phyloP scores from a whole-genome alignment of 1,139 yeast genomes.

The Hyphopichia wangnamkhiaoensis region DNA sequence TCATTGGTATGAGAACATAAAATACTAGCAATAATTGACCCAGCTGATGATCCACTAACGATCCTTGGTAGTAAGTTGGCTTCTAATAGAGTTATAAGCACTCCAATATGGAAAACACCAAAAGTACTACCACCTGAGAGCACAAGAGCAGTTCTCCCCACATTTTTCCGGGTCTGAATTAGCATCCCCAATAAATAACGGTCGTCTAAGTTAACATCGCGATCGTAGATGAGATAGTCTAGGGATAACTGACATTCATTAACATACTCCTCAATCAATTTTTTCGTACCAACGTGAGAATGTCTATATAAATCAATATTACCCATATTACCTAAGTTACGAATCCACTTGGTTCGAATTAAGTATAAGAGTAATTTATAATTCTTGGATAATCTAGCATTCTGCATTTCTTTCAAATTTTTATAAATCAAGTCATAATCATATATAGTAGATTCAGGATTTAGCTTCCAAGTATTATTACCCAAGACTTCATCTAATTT shows the following conservation, averaged over 20 bases:
- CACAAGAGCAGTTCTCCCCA: conserved; percentile 91
- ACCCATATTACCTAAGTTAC: conserved; percentile 89
- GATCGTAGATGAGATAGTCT: conserved; percentile 44
- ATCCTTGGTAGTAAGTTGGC: conserved; percentile 79
- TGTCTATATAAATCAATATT: conserved; percentile 75
- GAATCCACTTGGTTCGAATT: conserved; percentile 79
- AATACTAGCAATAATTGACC: conserved; percentile 90
- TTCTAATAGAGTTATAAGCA: conserved; percentile 74
- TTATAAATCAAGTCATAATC: conserved; percentile 64
- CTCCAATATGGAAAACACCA: conserved; percentile 93
- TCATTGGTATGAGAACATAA: conserved; percentile 79
- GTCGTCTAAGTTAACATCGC: conserved; percentile 60
- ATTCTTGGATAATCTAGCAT: conserved; percentile 60
- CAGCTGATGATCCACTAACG: conserved; percentile 95
- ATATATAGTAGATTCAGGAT: conserved; percentile 62
- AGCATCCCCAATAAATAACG: conserved; percentile 72
- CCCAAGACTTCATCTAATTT: conserved; percentile 65
- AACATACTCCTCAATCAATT: conserved; percentile 77
- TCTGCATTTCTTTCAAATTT: conserved; percentile 57
- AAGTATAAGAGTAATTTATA: conserved; percentile 64
- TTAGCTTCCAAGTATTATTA: conserved; percentile 70
- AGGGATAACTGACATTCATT: conserved; percentile 72
- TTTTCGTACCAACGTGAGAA: conserved; percentile 84
- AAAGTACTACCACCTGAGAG: conserved; percentile 95
- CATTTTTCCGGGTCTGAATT: conserved; percentile 84